Conservation (phyloP, 371 early-diverging fungal genomes). For the Ordospora pajunii region DNA sequence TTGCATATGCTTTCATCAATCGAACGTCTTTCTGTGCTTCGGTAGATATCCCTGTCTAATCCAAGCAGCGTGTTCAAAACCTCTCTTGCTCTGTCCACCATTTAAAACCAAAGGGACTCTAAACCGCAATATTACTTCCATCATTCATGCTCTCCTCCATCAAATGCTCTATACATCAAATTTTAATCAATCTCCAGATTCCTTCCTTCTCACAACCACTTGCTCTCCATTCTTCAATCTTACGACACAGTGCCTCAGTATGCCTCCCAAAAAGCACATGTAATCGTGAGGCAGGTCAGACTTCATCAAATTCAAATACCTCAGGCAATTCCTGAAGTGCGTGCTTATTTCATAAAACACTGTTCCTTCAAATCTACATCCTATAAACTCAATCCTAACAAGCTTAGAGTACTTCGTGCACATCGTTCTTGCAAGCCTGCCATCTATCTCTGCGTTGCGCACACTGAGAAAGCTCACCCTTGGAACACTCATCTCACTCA, state of each 20-base stretch:
- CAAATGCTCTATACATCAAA: no score
- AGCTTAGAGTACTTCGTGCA: background rate
- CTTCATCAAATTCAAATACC: background rate
- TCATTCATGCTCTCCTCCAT: no score
- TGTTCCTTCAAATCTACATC: conserved; percentile 1
- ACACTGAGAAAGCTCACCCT: background rate
- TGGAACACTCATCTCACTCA: background rate
- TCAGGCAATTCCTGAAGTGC: background rate
- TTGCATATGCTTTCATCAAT: conserved; percentile 33
- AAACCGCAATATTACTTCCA: no score
- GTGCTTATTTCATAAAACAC: conserved; percentile 17
- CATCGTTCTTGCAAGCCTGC: background rate
- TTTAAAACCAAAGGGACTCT: background rate
- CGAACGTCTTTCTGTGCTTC: background rate
- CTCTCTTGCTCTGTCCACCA: conserved; percentile 33
- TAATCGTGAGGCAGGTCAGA: conserved; percentile 3
- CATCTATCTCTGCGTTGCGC: background rate
- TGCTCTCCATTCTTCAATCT: background rate
- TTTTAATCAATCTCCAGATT: no score
- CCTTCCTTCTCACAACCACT: background rate
- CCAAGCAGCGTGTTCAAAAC: conserved; percentile 32
- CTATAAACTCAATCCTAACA: background rate
- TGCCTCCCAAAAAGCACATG: background rate
- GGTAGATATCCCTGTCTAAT: conserved; percentile 3
- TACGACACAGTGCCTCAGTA: background rate